Conservation (phyloP, 2,329 filamentous ascomycete genomes). For the Fusarium burgessii region DNA sequence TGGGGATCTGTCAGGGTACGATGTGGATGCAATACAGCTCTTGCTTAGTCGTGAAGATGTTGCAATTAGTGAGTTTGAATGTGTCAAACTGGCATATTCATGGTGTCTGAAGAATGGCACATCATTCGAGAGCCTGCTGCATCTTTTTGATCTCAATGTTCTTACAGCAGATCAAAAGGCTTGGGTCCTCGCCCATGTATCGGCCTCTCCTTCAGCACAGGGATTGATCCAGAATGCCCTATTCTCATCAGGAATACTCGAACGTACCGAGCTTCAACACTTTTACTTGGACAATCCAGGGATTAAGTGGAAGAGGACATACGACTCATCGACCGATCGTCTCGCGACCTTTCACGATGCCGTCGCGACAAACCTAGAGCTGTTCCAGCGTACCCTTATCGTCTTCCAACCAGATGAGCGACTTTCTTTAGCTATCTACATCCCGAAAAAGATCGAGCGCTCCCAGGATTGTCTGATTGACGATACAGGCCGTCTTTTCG, state of each 20-base stretch:
- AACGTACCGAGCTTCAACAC: rapidly evolving
- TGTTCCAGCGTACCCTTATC: conserved; percentile 1
- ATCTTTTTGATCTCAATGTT: conserved; percentile 5
- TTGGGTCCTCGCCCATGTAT: not conserved
- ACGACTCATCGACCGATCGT: not conserved
- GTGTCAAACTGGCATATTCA: not conserved
- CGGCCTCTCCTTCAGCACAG: rapidly evolving
- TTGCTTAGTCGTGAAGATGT: not conserved
- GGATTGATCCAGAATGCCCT: not conserved
- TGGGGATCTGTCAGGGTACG: not conserved
- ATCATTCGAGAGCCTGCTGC: not conserved
- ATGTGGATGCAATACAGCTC: not conserved
- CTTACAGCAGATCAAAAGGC: not conserved
- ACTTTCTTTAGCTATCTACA: not conserved
- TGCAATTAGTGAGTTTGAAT: not conserved
- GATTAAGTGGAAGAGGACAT: not conserved
- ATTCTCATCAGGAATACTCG: not conserved
- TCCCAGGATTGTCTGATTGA: not conserved
- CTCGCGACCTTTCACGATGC: conserved; percentile 3
- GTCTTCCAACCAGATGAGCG: not conserved
- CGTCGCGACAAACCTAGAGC: not conserved
- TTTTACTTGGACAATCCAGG: not conserved
- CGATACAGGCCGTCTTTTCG: not conserved
- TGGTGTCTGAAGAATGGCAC: not conserved
- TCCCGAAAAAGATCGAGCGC: not conserved